phyloP scores from a whole-genome alignment of 2,329 filamentous ascomycete species.

The Claviceps capensis region DNA sequence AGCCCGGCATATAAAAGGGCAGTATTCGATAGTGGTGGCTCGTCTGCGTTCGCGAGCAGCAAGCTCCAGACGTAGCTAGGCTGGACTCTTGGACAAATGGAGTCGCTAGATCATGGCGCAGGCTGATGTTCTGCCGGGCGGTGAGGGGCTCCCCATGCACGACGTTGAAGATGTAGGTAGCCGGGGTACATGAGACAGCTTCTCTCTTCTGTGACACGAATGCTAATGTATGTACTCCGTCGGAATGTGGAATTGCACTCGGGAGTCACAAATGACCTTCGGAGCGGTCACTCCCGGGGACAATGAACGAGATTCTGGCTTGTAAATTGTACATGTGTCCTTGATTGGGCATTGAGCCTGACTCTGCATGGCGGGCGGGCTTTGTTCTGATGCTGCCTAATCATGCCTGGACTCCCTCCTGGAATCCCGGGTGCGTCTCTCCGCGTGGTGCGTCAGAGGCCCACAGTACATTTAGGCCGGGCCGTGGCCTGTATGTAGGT shows the following conservation, averaged over 20 bases:
- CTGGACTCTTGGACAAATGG: too few species aligned
- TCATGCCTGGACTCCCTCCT: neutral
- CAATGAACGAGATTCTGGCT: too few species aligned
- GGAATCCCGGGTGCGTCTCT: neutral
- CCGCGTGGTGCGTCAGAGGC: neutral
- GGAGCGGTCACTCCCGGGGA: neutral
- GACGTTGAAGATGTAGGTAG: too few species aligned
- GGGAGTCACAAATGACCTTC: neutral
- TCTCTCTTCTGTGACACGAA: too few species aligned
- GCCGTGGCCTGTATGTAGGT: neutral
- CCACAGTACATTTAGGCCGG: slow-evolving; percentile 3
- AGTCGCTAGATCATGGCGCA: neutral
- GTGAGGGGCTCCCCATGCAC: slow-evolving; percentile 7
- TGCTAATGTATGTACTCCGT: neutral
- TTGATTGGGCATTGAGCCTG: neutral
- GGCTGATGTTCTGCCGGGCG: slow-evolving; percentile 16
- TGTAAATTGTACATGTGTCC: too few species aligned
- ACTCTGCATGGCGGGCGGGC: neutral
- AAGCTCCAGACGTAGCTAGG: neutral
- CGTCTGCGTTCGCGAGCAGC: neutral
- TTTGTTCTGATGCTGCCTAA: neutral
- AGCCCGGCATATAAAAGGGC: too few species aligned
- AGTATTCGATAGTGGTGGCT: neutral
- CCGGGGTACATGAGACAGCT: too few species aligned
- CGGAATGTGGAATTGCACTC: neutral